Evolutionary conservation across 305 asterid genomes (phyloP).

Genomic region (Caryopteris hybrid): DNA sequence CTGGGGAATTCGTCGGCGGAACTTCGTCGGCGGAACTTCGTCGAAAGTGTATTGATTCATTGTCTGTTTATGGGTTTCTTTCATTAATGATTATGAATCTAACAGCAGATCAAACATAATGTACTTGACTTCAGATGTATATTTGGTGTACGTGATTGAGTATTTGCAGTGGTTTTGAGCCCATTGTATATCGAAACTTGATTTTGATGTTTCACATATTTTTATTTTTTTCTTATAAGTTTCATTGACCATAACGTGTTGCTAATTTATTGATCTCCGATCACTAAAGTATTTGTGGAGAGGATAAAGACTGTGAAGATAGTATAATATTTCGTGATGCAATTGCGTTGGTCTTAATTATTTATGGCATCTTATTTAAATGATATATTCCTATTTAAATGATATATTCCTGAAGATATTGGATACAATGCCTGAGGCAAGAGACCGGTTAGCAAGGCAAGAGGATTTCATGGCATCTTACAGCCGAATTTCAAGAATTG

Average conservation of each 20-base stretch:
- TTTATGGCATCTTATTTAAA: not conserved
- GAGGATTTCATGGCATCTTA: constrained; percentile 33
- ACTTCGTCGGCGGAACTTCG: no score
- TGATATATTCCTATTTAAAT: not conserved
- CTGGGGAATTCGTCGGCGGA: no score
- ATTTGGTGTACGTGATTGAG: not conserved
- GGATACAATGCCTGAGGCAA: constrained; percentile 54
- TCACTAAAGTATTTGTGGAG: not conserved
- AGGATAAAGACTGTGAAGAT: not conserved
- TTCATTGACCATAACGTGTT: not conserved
- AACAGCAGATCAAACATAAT: not conserved
- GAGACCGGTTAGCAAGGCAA: constrained; percentile 50
- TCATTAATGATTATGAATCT: not conserved
- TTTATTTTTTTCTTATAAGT: not conserved
- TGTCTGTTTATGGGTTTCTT: not conserved
- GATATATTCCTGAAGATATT: constrained; percentile 11
- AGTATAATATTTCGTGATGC: not conserved
- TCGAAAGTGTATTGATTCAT: not conserved
- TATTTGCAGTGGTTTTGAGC: not conserved
- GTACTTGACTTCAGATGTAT: not conserved
- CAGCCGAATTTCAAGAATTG: constrained; percentile 25
- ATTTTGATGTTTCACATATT: not conserved
- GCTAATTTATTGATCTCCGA: not conserved
- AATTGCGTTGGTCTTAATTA: not conserved
- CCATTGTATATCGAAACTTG: not conserved